Base-by-base conservation (phyloP, 768 basidiomycete species). In the Coprinopsis cinerea region DNA sequence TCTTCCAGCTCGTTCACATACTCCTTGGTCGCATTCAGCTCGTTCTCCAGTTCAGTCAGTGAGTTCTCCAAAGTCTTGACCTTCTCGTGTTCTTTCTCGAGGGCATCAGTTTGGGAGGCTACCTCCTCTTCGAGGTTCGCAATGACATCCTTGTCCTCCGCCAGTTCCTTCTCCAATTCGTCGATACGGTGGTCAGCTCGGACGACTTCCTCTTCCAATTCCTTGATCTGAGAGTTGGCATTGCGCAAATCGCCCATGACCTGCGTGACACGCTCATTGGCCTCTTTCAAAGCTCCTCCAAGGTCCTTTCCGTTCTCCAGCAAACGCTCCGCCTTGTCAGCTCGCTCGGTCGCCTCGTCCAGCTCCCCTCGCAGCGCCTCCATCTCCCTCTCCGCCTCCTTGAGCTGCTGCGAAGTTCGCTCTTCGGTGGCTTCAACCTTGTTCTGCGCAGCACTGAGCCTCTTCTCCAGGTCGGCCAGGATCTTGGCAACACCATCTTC, bases 401-500 rank as follows among this genome's bases (percentile, higher is more conserved):
- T 75, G 17, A 74, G 49, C 43, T 62, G 66, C 39, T 64, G 61
- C 1, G 55, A 55, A 2, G 59, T 59, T 52, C 64, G 69, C 59
- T 74, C 72, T 36, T 75, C 67, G 0, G 69, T 69, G 2, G 69
- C 64, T 30, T 66, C 65, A 6, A 67, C 68, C 22, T 62, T 67
- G 47, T 68, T 66, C 57, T 86, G 83, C 0, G 85, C 78, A 28
- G 66, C 69, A 36, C 67, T 69, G 2, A 78, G 58, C 55, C 77
- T 81, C 53, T 57, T 57, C 65, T 89, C 85, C 51, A 92, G 64
- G 44, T 81, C 78, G n/a, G 66, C 65, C 17, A 92, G 70, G 49
- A 90, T 83, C 7, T 67, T 78, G 30, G 78, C 76, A 23, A 88
- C 87, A 3, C 83, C 85, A 44, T 68, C 69, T 62, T 89, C 82